Base-by-base conservation (phyloP, 805 yeast genomes). In the Kodamaea sagamina region DNA sequence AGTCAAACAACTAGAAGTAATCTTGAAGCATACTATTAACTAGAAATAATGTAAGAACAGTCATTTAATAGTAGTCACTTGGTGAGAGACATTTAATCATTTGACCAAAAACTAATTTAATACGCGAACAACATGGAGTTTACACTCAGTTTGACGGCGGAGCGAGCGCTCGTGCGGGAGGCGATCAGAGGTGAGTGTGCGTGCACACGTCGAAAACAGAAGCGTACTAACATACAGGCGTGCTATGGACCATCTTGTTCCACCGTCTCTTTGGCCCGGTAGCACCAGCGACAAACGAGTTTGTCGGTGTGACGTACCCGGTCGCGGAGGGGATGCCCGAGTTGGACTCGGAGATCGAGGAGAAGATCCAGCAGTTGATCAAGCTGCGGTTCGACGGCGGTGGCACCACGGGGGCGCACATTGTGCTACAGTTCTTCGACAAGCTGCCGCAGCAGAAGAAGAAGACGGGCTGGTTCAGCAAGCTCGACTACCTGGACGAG, bases 191-290 rank as follows among this genome's bases (percentile, higher is more conserved):
- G 83, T 66, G 7, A 13, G 44, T 41, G 4, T 6, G 7, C 7
- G 8, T 15, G n/a, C 9, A 15, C 29, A 13, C 15, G 12, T 25
- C 24, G 12, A 10, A 16, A 29, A 29, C 18, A 15, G 12, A 5
- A 15, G 2, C 32, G 16, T 28, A 39, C 47, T 37, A 39, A 46
- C 44, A 36, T 4, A 6, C 44, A 71, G 87, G 85, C 1, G 62
- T 84, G 19, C 58, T 86, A 42, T 81, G 86, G 68, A 68, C 86
- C 2, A 78, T 86, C 13, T 77, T 86, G 57, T 86, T 86, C 59
- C 78, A 81, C 43, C 65, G 95, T 34, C 64, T 84, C 19, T 79
- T 86, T 55, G 92, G 90, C 0, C 73, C 82, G 1, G 67, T 84
- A 12, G 59, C 64, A 1, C 89, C 90, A 1, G 59, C 65, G 11